Evolutionary conservation across 2,329 filamentous ascomycete genomes (phyloP), one percentile per base, ranked within the genome.

Genomic region (Massarina eburnea): DNA sequence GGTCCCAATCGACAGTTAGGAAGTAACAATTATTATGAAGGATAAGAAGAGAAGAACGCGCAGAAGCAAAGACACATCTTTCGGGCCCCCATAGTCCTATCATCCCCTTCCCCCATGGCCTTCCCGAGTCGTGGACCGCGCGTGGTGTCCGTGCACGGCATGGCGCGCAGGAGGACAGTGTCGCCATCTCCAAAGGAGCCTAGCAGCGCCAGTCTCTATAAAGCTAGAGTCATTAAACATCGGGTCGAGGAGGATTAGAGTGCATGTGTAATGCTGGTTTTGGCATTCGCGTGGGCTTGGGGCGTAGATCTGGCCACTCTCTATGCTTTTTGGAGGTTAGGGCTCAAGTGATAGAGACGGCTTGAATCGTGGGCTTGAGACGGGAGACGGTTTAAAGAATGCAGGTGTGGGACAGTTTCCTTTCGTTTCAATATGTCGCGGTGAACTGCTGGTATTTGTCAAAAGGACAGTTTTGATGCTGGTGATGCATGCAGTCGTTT

Each of bases 121-220:
- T n/a, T 30, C 27, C n/a, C n/a, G 27, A 30, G 12, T 30, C 27
- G 27, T 22, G 18, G 21, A 27, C 15, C 40, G 40, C 43, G 44
- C 44, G 44, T 46, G 48, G 43, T 35, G 43, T 36, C 43, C 40
- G 22, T 43, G 41, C 26, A 39, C 44, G 35, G 45, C 45, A 48
- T 45, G 49, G 48, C 38, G 43, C 30, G 37, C 44, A 39, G 24
- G 40, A 41, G n/a, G 42, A 26, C 39, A 43, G 44, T 49, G 38
- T 50, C 49, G 48, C 45, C 53, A 52, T 56, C 34, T 45, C 52
- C 43, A 22, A 29, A 43, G 40, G 9, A 26, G 37, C 39, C 12
- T 40, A 39, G 38, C 22, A 22, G 26, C 27, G 26, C 17, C 20
- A 26, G 14, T 18, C 20, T 39, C 33, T 40, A 3, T 22, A 39